Evolutionary conservation across 768 basidiomycete genomes (phyloP), one percentile per base, ranked within the genome.

Genomic region (Arthromyces matolae): DNA sequence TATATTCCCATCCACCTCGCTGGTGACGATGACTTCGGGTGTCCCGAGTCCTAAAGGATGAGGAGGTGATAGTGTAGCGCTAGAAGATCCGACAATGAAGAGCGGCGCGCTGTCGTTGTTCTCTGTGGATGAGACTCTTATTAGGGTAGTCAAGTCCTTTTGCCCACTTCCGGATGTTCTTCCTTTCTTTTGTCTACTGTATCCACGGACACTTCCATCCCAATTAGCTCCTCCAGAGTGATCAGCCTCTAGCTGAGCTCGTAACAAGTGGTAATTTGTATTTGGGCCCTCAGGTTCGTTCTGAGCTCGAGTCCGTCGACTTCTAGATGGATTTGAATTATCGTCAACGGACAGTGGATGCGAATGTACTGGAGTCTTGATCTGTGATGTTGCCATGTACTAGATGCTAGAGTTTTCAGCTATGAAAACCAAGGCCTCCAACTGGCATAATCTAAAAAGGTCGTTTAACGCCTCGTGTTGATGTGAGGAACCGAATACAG

Each of bases 321-420:
- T 71, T 57, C 71, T 66, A 8, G 74, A 60, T 14, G 72, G 63
- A 20, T 55, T 54, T 25, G 32, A 33, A 37, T 20, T 46, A 23
- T 82, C 78, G 25, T 86, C 84, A 7, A 72, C 72, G 3, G 78
- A 80, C 19, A 91, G 77, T 29, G 89, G 89, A 58, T 91, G 89
- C 0, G 79, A 79, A 51, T 89, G 71, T 18, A 84, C 83, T 19
- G 81, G 80, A 5, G 78, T 84, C 61, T 73, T 74, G 34, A 57
- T 50, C 25, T 75, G 71, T 22, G 61, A 63, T 43, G 73, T 70
- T 40, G 71, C 36, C 70, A 73, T 73, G 22, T 50, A 46, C 49
- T 38, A 45, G 16, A 13, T 20, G 22, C n/a, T 19, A 31, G 32
- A n/a, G n/a, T n/a, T n/a, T n/a, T n/a, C n/a, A n/a, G n/a, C n/a